Evolutionary conservation across 768 basidiomycete species (phyloP), one percentile per base, ranked within the genome.

Genomic region (Cytidiella melzeri): DNA sequence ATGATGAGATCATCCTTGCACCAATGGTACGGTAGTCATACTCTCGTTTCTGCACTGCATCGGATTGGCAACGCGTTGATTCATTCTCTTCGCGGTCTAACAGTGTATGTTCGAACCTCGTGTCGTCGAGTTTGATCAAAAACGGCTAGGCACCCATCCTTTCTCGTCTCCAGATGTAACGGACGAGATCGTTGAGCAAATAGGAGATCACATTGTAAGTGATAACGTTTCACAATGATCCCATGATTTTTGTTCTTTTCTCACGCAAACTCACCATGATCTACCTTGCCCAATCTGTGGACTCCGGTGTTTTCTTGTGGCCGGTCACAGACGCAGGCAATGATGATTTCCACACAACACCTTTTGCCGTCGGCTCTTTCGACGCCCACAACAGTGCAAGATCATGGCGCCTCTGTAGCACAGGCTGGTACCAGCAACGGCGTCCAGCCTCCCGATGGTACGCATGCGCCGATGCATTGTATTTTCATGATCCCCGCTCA

Each of bases 101-200:
- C 47, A 97, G 93, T 87, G 87, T 59, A 71, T 97, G 26, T 98
- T 98, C 56, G 92, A 96, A 55, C 93, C 96, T 12, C 83, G 91
- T 18, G 80, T 94, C 34, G 84, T 99, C 50, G 87, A 96, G 53
- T 96, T 94, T 59, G 84, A 91, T 24, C 74, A 76, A 55, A 92
- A 93, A 64, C 73, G 78, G 21, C 65, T 71, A 15, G 75, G 76
- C 10, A 61, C 76, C 48, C 69, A 65, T 20, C 66, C 75, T 27
- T 66, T 73, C n/a, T 78, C 74, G 27, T 73, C 71, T 43, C 67
- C 74, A 10, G 77, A 83, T 52, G 77, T 88, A 23, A 83, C 86
- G 4, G 89, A 92, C 48, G 89, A 91, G 55, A 83, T 88, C 34
- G 50, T 70, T 18, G 73, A 76, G 15, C 65, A 74, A 12, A 61